These are phyloP conservation scores for Exidia glandulosa DNA, from an alignment of 768 basidiomycete genomes.

Conservation along the genomic window DNA sequence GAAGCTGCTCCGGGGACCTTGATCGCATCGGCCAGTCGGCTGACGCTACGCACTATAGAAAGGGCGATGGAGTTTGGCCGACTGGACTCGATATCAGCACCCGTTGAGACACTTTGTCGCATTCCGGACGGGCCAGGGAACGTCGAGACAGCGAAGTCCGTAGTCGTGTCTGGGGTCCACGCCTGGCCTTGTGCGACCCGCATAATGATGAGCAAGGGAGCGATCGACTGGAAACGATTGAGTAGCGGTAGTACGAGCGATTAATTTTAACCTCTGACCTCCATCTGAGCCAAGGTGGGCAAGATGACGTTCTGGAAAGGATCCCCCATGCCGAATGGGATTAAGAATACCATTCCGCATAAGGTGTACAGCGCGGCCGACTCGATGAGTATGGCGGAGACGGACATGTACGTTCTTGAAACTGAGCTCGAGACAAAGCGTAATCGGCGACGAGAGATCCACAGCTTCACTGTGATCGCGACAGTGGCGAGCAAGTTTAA, in stretches of 20 bases:
- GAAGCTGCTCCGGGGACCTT: too few species aligned
- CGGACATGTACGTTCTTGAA: slow-evolving; percentile 14
- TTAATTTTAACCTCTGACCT: slow-evolving; percentile 6
- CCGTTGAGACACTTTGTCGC: too few species aligned
- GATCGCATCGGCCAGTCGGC: too few species aligned
- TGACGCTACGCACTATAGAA: too few species aligned
- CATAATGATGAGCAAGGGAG: slow-evolving; percentile 25
- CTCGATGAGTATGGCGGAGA: slow-evolving; percentile 25
- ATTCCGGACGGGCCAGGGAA: too few species aligned
- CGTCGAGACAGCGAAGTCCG: slow-evolving; percentile 30
- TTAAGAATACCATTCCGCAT: slow-evolving; percentile 20
- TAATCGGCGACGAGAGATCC: slow-evolving; percentile 11
- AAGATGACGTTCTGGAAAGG: slow-evolving; percentile 23
- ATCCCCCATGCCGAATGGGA: slow-evolving; percentile 16
- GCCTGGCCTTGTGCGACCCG: slow-evolving; percentile 23
- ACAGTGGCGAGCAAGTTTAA: slow-evolving; percentile 13
- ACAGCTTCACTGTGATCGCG: slow-evolving; percentile 13
- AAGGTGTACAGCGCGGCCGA: slow-evolving; percentile 21
- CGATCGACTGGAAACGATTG: slow-evolving; percentile 20
- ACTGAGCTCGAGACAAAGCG: neutral
- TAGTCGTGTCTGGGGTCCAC: slow-evolving; percentile 25
- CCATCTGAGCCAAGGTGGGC: slow-evolving; percentile 18
- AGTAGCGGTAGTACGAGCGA: slow-evolving; percentile 1
- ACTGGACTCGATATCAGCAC: too few species aligned
- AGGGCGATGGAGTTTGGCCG: too few species aligned